Conservation (phyloP, 768 basidiomycete species). For the Macrocybe gigantea region DNA sequence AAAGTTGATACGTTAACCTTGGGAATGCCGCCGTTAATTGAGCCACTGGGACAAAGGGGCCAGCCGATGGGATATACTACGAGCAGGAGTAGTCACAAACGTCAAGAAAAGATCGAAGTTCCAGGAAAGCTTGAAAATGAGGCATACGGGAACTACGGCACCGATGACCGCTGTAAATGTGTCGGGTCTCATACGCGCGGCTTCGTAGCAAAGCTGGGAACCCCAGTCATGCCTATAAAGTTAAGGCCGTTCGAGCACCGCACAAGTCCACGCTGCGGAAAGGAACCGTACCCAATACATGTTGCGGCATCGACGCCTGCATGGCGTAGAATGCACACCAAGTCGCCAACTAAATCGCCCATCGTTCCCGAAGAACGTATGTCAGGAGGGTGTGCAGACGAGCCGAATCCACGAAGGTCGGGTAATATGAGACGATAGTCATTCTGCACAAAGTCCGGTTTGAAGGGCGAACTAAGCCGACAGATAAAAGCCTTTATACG, state of each 20-base stretch:
- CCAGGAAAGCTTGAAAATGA: not conserved
- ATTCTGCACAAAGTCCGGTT: constrained; percentile 24
- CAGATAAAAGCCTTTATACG: not conserved
- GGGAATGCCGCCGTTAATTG: constrained; percentile 37
- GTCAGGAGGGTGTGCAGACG: constrained; percentile 62
- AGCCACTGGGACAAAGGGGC: constrained; percentile 40
- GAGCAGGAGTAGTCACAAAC: not conserved
- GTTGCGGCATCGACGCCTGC: constrained; percentile 42
- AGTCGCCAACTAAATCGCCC: constrained; percentile 55
- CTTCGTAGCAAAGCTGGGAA: constrained; percentile 59
- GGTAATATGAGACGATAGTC: constrained; percentile 60
- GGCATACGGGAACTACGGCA: constrained; percentile 51
- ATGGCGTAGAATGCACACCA: constrained; percentile 55
- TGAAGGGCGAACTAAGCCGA: not conserved
- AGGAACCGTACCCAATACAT: constrained; percentile 52
- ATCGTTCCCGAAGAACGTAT: constrained; percentile 51
- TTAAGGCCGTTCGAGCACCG: too few relatives aligned
- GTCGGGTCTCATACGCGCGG: constrained; percentile 63
- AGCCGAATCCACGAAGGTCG: constrained; percentile 66
- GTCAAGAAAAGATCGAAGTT: not conserved
- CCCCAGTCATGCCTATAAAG: constrained; percentile 70
- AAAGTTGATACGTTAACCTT: constrained; percentile 57
- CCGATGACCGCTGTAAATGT: constrained; percentile 55
- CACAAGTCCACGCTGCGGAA: too few relatives aligned
- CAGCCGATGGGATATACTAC: constrained; percentile 57